Percentiles rank a stretch among this genome's conserved stretches.
Evolutionary conservation across 148 eudicot genomes (phyloP).

Genomic region (Pharnaceum exiguum): DNA sequence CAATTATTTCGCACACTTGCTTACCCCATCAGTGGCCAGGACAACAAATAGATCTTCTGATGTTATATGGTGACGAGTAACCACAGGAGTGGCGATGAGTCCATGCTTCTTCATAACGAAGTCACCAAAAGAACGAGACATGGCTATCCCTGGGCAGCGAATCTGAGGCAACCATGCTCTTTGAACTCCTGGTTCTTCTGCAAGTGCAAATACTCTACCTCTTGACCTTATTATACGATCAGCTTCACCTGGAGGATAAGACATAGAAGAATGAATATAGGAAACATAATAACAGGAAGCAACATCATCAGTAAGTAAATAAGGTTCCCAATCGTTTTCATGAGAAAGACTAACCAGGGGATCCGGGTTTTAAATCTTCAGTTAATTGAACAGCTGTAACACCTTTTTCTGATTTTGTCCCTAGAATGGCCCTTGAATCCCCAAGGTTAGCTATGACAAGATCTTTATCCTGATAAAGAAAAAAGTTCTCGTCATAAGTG

Average conservation of each 20-base stretch:
- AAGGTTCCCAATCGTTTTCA: too few species aligned
- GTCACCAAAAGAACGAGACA: slow-evolving; percentile 94
- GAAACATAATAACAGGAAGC: background rate
- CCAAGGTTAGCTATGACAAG: slow-evolving; percentile 86
- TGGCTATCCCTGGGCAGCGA: slow-evolving; percentile 81
- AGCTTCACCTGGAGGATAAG: slow-evolving; percentile 50
- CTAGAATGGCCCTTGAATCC: slow-evolving; percentile 90
- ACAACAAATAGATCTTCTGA: slow-evolving; percentile 59
- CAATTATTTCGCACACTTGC: background rate
- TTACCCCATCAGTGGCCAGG: slow-evolving; percentile 93
- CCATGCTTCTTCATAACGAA: slow-evolving; percentile 78
- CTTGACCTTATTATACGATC: slow-evolving; percentile 63
- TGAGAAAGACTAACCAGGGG: slow-evolving; percentile 84
- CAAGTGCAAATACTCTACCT: slow-evolving; percentile 75
- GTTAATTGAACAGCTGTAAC: slow-evolving; percentile 68
- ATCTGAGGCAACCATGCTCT: slow-evolving; percentile 83
- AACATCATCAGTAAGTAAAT: too few species aligned
- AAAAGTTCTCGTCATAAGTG: background rate
- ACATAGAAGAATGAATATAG: background rate
- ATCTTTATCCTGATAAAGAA: slow-evolving; percentile 54
- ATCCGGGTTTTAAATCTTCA: slow-evolving; percentile 76
- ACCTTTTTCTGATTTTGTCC: slow-evolving; percentile 48
- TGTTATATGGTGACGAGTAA: slow-evolving; percentile 53
- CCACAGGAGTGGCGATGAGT: slow-evolving; percentile 68
- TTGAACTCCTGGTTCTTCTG: slow-evolving; percentile 71